Conservation (phyloP, 2,329 filamentous ascomycete genomes). For the Fusarium staphyleae region DNA sequence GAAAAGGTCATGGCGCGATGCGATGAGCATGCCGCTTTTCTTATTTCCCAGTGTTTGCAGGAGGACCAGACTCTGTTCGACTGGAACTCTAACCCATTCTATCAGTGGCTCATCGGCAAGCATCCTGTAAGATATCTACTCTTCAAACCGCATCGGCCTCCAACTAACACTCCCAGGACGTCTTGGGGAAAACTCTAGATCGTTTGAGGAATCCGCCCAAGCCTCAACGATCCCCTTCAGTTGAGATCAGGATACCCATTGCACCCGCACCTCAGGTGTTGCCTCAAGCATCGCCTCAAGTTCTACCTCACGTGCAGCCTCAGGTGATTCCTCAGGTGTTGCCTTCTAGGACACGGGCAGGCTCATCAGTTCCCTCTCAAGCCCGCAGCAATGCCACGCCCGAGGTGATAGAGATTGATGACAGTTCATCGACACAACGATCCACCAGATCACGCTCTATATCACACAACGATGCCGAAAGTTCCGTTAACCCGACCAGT, state of each 20-base stretch:
- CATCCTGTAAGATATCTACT: conserved; percentile 48
- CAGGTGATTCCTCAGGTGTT: not conserved
- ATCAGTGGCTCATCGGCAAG: conserved; percentile 55
- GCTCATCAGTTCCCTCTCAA: conserved; percentile 22
- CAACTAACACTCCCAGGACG: conserved; percentile 34
- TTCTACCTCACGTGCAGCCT: no score
- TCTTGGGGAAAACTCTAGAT: conserved; percentile 36
- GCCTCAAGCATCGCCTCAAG: not conserved
- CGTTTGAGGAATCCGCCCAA: conserved; percentile 33
- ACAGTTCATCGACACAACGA: conserved; percentile 17
- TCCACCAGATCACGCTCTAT: conserved; percentile 29
- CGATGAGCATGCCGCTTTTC: conserved; percentile 57
- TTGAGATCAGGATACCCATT: conserved; percentile 18
- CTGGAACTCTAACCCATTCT: conserved; percentile 57
- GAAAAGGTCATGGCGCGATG: conserved; percentile 58
- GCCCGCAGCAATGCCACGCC: conserved; percentile 23
- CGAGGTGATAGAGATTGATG: conserved; percentile 13
- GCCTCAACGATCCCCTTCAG: conserved; percentile 24
- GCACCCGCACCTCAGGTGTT: conserved; percentile 10
- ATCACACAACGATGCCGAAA: conserved; percentile 9
- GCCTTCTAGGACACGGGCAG: conserved; percentile 35
- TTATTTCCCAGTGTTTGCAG: conserved; percentile 60
- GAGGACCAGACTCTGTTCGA: conserved; percentile 45
- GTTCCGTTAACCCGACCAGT: not conserved
- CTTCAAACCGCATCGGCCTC: not conserved